Evolutionary conservation across 805 yeast genomes (phyloP), one percentile per base, ranked within the genome.

Genomic region (Cyberlindnera suaveolens): DNA sequence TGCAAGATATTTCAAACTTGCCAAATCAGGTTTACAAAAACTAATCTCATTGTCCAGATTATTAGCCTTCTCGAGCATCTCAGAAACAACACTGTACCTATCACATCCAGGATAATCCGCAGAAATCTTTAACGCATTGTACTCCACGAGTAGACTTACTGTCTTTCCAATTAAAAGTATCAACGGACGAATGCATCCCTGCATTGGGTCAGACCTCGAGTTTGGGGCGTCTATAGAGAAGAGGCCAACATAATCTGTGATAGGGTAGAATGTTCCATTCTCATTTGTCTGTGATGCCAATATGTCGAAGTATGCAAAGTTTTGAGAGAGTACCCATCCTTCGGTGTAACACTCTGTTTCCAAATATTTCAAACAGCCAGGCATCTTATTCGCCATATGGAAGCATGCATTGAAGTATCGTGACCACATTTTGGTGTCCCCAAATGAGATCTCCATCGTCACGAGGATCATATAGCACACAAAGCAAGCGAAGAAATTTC

Each of bases 131-230:
- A 45, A 18, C 1, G 48, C 34, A 32, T 41, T 43, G 39, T 45
- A 48, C 30, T 45, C 52, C 5, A 48, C 52, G 18, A 48, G 44
- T 20, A 48, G 33, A 5, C 48, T 45, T 18, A 43, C 37, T 1
- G 44, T 45, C 36, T 48, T 45, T 3, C 88, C 91, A 41, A 85
- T 68, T 13, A 79, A 60, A 31, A 74, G 68, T 54, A 76, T 80
- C 15, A 85, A 60, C 2, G 80, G 80, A 48, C 84, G 78, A 23
- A 85, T 80, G 13, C 84, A 72, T 3, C 91, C 93, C 42, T 82
- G 76, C 42, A 85, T 66, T 1, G 95, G 85, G 60, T 83, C 86
- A 39, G 46, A 32, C 18, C 6, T 7, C 14, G 14, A 20, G 44
- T 18, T 27, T 9, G n/a, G 31, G 18, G 20, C 26, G n/a, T 15